Percentiles rank a stretch among this genome's conserved stretches.
Evolutionary conservation across 1,284 basidiomycete species (phyloP).

Genomic region (Cutaneotrichosporon sp.): DNA sequence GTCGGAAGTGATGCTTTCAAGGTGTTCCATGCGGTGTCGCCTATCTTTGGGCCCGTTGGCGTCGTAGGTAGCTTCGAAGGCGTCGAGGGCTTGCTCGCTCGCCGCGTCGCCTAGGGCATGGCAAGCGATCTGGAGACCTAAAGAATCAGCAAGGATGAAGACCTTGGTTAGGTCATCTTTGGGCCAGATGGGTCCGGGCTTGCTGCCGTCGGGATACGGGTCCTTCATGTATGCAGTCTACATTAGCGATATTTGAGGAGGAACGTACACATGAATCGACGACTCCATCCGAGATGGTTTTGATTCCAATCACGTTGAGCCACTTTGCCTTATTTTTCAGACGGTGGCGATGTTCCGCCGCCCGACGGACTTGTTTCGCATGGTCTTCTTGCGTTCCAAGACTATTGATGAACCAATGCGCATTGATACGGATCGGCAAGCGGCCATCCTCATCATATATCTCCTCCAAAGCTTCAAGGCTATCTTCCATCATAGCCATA

Average conservation of each 20-base stretch:
- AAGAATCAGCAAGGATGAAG: constrained; percentile 30
- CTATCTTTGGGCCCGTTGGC: constrained; percentile 25
- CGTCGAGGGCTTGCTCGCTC: constrained; percentile 34
- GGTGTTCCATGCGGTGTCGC: constrained; percentile 38
- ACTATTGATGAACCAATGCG: constrained; percentile 31
- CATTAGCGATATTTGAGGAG: neutral
- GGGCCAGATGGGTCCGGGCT: constrained; percentile 36
- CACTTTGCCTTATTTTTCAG: constrained; percentile 23
- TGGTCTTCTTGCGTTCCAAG: constrained; percentile 26
- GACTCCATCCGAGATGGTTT: constrained; percentile 41
- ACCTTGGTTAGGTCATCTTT: constrained; percentile 27
- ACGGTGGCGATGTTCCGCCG: constrained; percentile 25
- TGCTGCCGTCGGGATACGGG: constrained; percentile 30
- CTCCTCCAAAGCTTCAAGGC: constrained; percentile 34
- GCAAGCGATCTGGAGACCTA: constrained; percentile 35
- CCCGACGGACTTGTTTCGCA: constrained; percentile 21
- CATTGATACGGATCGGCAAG: constrained; percentile 31
- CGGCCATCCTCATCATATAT: constrained; percentile 20
- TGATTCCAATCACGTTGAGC: constrained; percentile 37
- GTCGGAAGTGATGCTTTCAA: constrained; percentile 31
- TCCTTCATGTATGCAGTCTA: constrained; percentile 35
- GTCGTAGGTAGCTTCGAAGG: constrained; percentile 29
- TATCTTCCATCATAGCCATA: constrained; percentile 34
- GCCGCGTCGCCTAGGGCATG: constrained; percentile 43
- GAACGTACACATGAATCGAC: constrained; percentile 30